Evolutionary conservation across 179 eudicot genomes (phyloP), one percentile per base, ranked within the genome.

Genomic region (Carnegiea gigantea): DNA sequence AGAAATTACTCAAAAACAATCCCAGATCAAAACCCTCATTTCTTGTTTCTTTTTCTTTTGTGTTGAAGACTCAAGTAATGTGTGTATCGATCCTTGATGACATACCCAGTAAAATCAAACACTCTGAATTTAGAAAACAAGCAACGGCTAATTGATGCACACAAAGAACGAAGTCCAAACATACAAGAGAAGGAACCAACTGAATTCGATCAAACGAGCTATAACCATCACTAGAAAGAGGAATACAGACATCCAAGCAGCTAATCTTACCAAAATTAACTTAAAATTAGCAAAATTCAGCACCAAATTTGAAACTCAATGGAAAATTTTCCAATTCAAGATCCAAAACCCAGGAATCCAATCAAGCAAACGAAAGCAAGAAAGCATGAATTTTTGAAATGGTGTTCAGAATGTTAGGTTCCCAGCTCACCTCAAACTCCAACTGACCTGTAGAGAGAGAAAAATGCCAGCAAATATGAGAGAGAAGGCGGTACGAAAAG

Each of bases 401-500:
- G 53, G 30, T 15, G 54, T 46, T 75, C 10, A 64, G 46, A 30
- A 44, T 43, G 48, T 75, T 62, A 4, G 76, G 75, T 49, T 6
- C 75, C 20, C 80, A 83, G 65, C 79, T 76, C 75, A 81, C 67
- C 78, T 62, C 78, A 59, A 74, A 73, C 60, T 78, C 26, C 4
- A 28, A 83, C 67, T 59, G 59, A 77, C 23, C 26, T 70, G 36
- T 53, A 60, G 83, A 59, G 38, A 67, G 51, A 28, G 20, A 60
- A 6, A 23, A 46, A 54, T 54, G 51, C 67, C 67, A 60, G 67
- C 67, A 60, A 60, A 60, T 21, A 10, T 60, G 65, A 59, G 28
- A 60, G 67, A 60, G 67, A n/a, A 21, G 26, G 67, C 28, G 10
- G 67, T 24, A 75, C 43, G 83, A 81, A 76, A 81, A 75, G 79